Evolutionary conservation across 768 basidiomycete species (phyloP).

Genomic region (Russula sp.): DNA sequence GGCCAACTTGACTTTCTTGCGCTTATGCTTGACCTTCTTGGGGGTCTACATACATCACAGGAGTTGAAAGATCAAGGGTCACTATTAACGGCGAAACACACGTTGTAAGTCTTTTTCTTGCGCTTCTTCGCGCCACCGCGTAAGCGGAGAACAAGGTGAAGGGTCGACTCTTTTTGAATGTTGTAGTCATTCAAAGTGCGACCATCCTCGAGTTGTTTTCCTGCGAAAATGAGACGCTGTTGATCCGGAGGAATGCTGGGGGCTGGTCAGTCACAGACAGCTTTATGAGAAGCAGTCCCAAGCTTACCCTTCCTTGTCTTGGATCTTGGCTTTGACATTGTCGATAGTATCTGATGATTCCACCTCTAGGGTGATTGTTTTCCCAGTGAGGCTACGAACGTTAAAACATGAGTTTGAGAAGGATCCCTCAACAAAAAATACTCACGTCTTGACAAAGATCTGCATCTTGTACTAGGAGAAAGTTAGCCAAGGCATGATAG

Average conservation of each 20-base stretch:
- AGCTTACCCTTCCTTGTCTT: slow-evolving; percentile 91
- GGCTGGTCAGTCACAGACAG: slow-evolving; percentile 10
- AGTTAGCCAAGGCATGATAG: slow-evolving; percentile 16
- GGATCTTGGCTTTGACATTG: slow-evolving; percentile 97
- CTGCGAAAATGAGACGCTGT: slow-evolving; percentile 98
- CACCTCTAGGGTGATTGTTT: slow-evolving; percentile 98
- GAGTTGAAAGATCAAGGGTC: slow-evolving; percentile 10
- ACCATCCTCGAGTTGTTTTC: slow-evolving; percentile 99
- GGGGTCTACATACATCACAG: slow-evolving; percentile 24
- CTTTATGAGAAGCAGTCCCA: background rate
- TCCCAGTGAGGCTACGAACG: slow-evolving; percentile 82
- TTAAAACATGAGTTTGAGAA: slow-evolving; percentile 16
- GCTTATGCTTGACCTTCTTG: slow-evolving; percentile 28
- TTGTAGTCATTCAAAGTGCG: slow-evolving; percentile 94
- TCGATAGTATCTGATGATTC: slow-evolving; percentile 97
- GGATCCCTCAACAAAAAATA: slow-evolving; percentile 22
- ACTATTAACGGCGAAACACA: slow-evolving; percentile 40
- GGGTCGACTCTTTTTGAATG: slow-evolving; percentile 99
- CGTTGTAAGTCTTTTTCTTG: slow-evolving; percentile 99
- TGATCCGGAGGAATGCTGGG: slow-evolving; percentile 86
- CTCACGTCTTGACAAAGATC: slow-evolving; percentile 97
- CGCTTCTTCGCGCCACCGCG: slow-evolving; percentile 99
- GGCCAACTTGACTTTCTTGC: slow-evolving; percentile 95
- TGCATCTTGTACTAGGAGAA: slow-evolving; percentile 59
- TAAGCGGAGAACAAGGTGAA: slow-evolving; percentile 95